These are phyloP conservation scores for Pholiota microspora DNA, from an alignment of 768 basidiomycete species.

Conservation along the genomic window DNA sequence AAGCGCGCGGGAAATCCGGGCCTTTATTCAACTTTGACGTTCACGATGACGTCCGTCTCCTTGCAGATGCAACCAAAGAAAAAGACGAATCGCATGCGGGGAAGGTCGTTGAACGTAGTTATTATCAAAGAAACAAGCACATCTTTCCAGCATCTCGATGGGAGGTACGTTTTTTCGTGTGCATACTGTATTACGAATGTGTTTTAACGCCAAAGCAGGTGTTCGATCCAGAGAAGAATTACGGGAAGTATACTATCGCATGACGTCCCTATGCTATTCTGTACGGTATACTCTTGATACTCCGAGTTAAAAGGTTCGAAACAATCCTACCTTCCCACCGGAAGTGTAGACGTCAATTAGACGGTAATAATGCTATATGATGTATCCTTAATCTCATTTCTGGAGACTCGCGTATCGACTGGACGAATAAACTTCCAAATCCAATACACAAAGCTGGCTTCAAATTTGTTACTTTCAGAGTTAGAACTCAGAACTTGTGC, in stretches of 20 bases:
- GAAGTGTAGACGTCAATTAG: too few relatives aligned
- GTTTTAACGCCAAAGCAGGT: constrained; percentile 42
- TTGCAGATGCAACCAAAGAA: constrained; percentile 93
- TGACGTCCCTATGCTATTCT: background rate
- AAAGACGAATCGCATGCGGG: constrained; percentile 99
- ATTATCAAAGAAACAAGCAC: constrained; percentile 95
- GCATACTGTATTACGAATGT: background rate
- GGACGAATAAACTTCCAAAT: too few relatives aligned
- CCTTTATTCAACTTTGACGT: constrained; percentile 99
- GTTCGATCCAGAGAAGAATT: constrained; percentile 92
- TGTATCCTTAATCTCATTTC: too few relatives aligned
- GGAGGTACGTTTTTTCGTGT: constrained; percentile 60
- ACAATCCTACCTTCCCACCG: too few relatives aligned
- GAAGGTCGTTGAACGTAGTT: constrained; percentile 95
- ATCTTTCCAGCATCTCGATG: constrained; percentile 96
- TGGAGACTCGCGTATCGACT: too few relatives aligned
- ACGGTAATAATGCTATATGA: too few relatives aligned
- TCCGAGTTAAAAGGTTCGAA: too few relatives aligned
- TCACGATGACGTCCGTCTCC: constrained; percentile 93
- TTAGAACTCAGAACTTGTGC: too few relatives aligned
- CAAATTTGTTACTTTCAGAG: too few relatives aligned
- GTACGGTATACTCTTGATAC: too few relatives aligned
- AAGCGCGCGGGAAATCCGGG: constrained; percentile 96
- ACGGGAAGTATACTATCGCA: constrained; percentile 86
- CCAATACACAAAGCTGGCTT: too few relatives aligned